A percentile compares a stretch with the other conserved stretches of the same genome.
Evolutionary conservation across 257 asterid species (phyloP).

Genomic region (Penstemon barbatus): DNA sequence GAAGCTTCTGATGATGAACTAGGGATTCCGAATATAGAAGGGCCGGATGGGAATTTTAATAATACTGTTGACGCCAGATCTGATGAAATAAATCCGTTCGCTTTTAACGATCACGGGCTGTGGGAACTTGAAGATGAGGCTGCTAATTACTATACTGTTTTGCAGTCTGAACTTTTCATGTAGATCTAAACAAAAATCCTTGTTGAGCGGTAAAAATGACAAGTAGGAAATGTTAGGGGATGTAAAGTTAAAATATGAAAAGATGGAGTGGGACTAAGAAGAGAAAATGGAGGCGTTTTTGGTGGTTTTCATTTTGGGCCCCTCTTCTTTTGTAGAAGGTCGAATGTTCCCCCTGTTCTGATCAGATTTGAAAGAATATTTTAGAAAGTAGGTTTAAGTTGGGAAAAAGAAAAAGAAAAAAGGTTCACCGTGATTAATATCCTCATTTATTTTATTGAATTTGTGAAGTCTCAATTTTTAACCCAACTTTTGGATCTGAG

Average conservation of each 20-base stretch:
- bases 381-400: slow-evolving; percentile 15
- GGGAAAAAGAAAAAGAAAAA: not conserved
- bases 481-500: no score
- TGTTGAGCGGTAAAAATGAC: slow-evolving; percentile 25
- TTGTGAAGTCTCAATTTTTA: no score
- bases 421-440: not conserved
- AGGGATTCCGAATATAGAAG: slow-evolving; percentile 57
- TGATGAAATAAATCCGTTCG: slow-evolving; percentile 27
- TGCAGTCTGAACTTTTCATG: slow-evolving; percentile 74
- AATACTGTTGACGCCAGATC: slow-evolving; percentile 31
- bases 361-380: slow-evolving; percentile 37
- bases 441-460: no score
- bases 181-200: slow-evolving; percentile 27
- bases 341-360: slow-evolving; percentile 23
- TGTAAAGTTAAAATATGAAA: not conserved
- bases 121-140: slow-evolving; percentile 85
- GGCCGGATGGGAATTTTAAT: not conserved
- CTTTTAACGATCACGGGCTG: slow-evolving; percentile 44
- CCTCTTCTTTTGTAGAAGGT: slow-evolving; percentile 40
- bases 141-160: slow-evolving; percentile 52
- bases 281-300: slow-evolving; percentile 37
- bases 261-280: slow-evolving; percentile 15
- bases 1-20: slow-evolving; percentile 94
- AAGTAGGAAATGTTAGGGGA: slow-evolving; percentile 36
- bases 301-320: slow-evolving; percentile 40